Evolutionary conservation across 129 eudicot species (phyloP).

Genomic region (Dittrichia graveolens): DNA sequence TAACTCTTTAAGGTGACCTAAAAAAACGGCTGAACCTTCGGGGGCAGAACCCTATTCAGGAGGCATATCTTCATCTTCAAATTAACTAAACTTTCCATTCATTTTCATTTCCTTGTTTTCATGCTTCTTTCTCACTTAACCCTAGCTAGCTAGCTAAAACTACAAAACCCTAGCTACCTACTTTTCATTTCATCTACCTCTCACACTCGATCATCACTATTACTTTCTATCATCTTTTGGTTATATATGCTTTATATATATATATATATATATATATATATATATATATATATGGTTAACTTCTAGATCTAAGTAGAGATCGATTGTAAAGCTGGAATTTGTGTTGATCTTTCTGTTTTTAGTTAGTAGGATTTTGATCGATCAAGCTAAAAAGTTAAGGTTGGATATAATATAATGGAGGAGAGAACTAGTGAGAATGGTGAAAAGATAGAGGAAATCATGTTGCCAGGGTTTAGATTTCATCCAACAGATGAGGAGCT

Average conservation of each 20-base stretch:
- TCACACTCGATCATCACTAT: slow-evolving; percentile 11
- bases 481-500: slow-evolving; percentile 97
- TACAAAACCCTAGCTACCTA: slow-evolving; percentile 32
- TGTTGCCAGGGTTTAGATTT: slow-evolving; percentile 95
- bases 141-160: slow-evolving; percentile 18
- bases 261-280: slow-evolving; percentile 21
- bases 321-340: not conserved
- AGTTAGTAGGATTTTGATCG: not conserved
- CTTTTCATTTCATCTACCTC: not conserved
- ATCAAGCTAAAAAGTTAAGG: slow-evolving; percentile 2
- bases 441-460: slow-evolving; percentile 67
- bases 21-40: slow-evolving; percentile 95
- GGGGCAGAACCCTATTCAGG: slow-evolving; percentile 65
- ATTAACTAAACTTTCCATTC: slow-evolving; percentile 39
- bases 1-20: slow-evolving; percentile 64
- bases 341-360: not conserved
- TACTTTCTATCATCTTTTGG: slow-evolving; percentile 7
- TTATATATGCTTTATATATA: not conserved
- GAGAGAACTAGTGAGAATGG: slow-evolving; percentile 45
- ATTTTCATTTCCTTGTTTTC: slow-evolving; percentile 29
- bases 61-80: slow-evolving; percentile 63
- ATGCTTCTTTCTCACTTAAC: slow-evolving; percentile 53
- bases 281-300: slow-evolving; percentile 10
- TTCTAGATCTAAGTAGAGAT: slow-evolving; percentile 27
- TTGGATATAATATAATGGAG: slow-evolving; percentile 40